These are phyloP conservation scores for Saprolegnia parasitica DNA, from an alignment of 352 stramenopile genomes.

Conservation along the genomic window DNA sequence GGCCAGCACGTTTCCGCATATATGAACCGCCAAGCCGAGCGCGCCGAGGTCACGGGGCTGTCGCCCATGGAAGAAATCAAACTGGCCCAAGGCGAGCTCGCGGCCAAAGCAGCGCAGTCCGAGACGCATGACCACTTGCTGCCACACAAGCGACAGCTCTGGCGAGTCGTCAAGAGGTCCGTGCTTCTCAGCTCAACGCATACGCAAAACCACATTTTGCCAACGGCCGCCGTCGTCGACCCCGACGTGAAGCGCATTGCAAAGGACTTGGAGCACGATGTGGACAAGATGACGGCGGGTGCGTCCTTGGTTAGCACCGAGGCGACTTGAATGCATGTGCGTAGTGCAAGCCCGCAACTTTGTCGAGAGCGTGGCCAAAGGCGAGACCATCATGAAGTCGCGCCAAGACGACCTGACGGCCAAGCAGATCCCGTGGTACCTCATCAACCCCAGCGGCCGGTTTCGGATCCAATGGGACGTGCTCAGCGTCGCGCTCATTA, in stretches of 20 bases:
- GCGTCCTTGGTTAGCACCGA: background rate
- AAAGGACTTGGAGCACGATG: slow-evolving; percentile 36
- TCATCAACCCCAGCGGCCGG: slow-evolving; percentile 71
- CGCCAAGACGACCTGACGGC: slow-evolving; percentile 80
- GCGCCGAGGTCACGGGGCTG: slow-evolving; percentile 59
- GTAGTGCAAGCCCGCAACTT: slow-evolving; percentile 70
- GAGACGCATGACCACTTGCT: background rate
- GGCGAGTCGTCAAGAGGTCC: slow-evolving; percentile 7
- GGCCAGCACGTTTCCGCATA: slow-evolving; percentile 43
- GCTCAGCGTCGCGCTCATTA: slow-evolving; percentile 62
- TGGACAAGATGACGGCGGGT: slow-evolving; percentile 80
- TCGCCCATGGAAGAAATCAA: slow-evolving; percentile 84
- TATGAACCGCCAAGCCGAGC: slow-evolving; percentile 69
- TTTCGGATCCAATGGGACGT: slow-evolving; percentile 76
- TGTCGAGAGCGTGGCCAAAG: slow-evolving; percentile 64
- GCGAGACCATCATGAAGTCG: slow-evolving; percentile 86
- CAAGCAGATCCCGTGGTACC: slow-evolving; percentile 64
- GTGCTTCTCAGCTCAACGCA: background rate
- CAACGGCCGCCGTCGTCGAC: slow-evolving; percentile 32
- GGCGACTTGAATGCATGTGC: background rate
- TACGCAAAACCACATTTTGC: background rate
- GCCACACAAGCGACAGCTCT: background rate
- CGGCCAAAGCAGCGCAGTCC: slow-evolving; percentile 51
- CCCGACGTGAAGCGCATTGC: slow-evolving; percentile 36
- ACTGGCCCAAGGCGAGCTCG: slow-evolving; percentile 72